Evolutionary conservation across 495 filamentous ascomycete genomes (phyloP).

Genomic region (Lasiosphaeriaceae sp.): DNA sequence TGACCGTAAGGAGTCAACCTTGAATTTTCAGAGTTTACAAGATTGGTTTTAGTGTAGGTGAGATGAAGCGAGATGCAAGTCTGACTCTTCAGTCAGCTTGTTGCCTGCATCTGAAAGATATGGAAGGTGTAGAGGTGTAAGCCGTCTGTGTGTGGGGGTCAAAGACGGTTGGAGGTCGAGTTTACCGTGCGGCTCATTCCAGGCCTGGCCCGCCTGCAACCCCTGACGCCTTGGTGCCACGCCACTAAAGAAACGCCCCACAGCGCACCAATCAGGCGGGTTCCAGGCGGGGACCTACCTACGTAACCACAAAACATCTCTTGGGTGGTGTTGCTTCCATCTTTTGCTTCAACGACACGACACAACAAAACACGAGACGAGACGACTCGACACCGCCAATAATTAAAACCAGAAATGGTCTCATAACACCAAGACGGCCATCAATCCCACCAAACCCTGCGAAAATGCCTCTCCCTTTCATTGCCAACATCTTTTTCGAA

Average conservation of each 20-base stretch:
- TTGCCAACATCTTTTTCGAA: slow-evolving; percentile 56
- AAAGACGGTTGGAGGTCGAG: background rate
- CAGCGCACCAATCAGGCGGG: background rate
- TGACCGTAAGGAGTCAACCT: too few relatives aligned
- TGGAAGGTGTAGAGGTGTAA: too few relatives aligned
- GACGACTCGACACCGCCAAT: background rate
- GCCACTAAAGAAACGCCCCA: background rate
- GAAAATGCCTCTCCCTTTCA: slow-evolving; percentile 75
- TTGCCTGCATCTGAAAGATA: too few relatives aligned
- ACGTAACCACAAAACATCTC: background rate
- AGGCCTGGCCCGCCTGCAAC: background rate
- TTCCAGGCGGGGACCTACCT: background rate
- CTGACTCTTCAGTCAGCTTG: too few relatives aligned
- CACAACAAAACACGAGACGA: too few relatives aligned
- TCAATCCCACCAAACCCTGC: too few relatives aligned
- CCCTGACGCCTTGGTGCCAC: background rate
- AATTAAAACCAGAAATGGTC: background rate
- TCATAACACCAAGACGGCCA: background rate
- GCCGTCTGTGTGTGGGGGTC: background rate
- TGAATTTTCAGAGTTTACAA: too few relatives aligned
- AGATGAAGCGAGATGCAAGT: too few relatives aligned
- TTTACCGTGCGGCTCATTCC: background rate
- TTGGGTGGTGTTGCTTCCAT: background rate
- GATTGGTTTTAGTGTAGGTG: too few relatives aligned
- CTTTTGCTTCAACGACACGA: background rate